Conservation (phyloP, 108 stramenopile species). For the Pseudonitzschia multistriata region DNA sequence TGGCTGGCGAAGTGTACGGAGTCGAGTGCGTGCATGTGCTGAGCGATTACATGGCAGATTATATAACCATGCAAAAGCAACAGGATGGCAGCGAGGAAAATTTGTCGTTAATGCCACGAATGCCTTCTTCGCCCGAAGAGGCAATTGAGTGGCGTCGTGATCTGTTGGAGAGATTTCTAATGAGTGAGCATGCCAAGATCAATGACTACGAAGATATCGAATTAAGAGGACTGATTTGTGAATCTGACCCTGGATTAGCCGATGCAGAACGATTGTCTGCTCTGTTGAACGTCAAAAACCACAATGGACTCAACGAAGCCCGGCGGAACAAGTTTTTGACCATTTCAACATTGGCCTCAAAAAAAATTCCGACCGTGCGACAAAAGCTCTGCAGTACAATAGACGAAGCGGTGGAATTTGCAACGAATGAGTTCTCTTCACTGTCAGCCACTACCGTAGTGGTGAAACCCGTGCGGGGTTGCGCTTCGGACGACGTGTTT, state of each 20-base stretch:
- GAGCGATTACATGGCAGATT: slow-evolving; percentile 61
- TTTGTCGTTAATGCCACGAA: slow-evolving; percentile 30
- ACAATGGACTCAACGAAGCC: slow-evolving; percentile 65
- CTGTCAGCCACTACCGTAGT: slow-evolving; percentile 21
- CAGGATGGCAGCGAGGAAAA: slow-evolving; percentile 32
- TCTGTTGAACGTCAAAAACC: slow-evolving; percentile 43
- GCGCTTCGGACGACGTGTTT: slow-evolving; percentile 91
- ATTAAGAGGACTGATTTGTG: slow-evolving; percentile 67
- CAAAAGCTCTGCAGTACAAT: slow-evolving; percentile 69
- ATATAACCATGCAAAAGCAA: slow-evolving; percentile 39
- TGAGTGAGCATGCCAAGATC: slow-evolving; percentile 18
- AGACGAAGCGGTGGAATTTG: slow-evolving; percentile 75
- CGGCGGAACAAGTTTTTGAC: slow-evolving; percentile 79
- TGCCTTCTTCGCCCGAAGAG: slow-evolving; percentile 46
- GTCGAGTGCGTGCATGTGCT: slow-evolving; percentile 55
- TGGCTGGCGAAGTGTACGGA: slow-evolving; percentile 53
- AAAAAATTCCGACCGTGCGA: slow-evolving; percentile 59
- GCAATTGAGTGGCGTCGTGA: slow-evolving; percentile 35
- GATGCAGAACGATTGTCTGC: slow-evolving; percentile 72
- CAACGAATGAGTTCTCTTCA: slow-evolving; percentile 28
- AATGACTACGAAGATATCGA: slow-evolving; percentile 34
- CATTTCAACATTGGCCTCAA: slow-evolving; percentile 47
- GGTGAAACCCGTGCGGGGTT: slow-evolving; percentile 52
- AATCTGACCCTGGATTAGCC: slow-evolving; percentile 77
- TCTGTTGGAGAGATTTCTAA: not conserved